A percentile compares a stretch with the other conserved stretches of the same genome.
phyloP scores from a whole-genome alignment of 2,329 filamentous ascomycete genomes.

The Aureobasidium sp. region DNA sequence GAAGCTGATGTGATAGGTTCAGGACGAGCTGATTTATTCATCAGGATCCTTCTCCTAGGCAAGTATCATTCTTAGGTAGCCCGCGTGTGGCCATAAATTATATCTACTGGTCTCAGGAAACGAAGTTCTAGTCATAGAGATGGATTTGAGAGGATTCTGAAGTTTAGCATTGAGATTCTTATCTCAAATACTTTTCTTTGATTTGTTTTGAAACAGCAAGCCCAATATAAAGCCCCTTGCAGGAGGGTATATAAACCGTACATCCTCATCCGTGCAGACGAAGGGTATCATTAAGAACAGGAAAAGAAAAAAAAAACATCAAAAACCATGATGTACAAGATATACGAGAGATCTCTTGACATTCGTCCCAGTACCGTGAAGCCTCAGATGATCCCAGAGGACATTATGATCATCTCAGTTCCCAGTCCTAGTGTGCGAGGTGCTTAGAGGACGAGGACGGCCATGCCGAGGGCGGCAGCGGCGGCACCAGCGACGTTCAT shows the following conservation, averaged over 20 bases:
- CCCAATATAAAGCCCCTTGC: slow-evolving; percentile 14
- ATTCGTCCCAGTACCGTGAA: neutral
- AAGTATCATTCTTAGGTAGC: no score
- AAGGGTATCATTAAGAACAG: slow-evolving; percentile 11
- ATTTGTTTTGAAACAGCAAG: slow-evolving; percentile 6
- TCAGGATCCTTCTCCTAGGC: no score
- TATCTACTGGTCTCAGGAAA: no score
- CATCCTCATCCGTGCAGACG: neutral
- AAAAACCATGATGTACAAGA: neutral
- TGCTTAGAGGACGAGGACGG: slow-evolving; percentile 30
- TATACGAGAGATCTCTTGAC: neutral
- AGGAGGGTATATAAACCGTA: slow-evolving; percentile 1
- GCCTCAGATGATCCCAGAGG: neutral
- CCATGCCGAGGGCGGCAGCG: slow-evolving; percentile 46
- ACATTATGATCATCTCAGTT: neutral
- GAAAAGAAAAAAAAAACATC: neutral
- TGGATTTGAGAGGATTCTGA: neutral
- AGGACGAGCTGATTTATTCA: no score
- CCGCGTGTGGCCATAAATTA: no score
- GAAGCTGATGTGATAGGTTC: no score
- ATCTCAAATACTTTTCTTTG: neutral
- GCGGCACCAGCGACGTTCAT: slow-evolving; percentile 46
- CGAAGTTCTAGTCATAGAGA: no score
- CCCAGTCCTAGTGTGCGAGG: neutral
- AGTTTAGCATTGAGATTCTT: neutral